Evolutionary conservation across 805 yeast genomes (phyloP), one percentile per base, ranked within the genome.

Genomic region (Wickerhamiella slavikovae): DNA sequence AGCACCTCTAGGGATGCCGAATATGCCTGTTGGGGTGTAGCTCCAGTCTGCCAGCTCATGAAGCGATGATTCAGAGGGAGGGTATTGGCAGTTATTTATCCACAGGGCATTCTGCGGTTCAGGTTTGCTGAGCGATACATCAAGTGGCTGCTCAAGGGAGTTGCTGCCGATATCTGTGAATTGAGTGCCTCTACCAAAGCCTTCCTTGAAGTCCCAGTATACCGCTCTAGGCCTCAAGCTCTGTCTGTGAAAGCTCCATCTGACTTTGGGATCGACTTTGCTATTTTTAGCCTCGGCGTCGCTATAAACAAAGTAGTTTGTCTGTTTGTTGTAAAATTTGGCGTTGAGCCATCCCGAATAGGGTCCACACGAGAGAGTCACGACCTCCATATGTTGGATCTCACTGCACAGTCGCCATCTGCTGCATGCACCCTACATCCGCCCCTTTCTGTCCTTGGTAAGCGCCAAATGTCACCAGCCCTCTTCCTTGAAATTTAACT

Each of bases 291-390:
- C 32, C 12, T 43, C 41, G n/a, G 36, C 47, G 11, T 41, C 46
- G 9, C 33, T 49, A 45, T 63, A 74, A 18, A 68, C 70, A 25
- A 74, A 60, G 42, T 67, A 70, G 7, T 66, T 50, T 33, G 79
- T 92, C 48, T 80, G 93, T 9, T 65, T 50, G 43, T 89, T 85
- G 57, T 71, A 78, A 45, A 78, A 72, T 41, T 79, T 93, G 0
- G 93, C 65, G 3, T 66, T 48, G n/a, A 78, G 48, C 47, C 77
- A 85, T 41, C 78, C 78, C 0, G 93, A 63, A 14, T 58, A 44
- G 8, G 76, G 83, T 0, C 93, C 77, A 4, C 68, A 54, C 3
- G 91, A 71, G 0, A 82, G 37, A 9, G 68, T 74, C n/a, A 85
- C 47, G 0, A 77, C 55, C 43, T 83, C 93, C 31, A 63, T 68